phyloP scores from a whole-genome alignment of 208 protist species.

The Acanthamoeba sp. region DNA sequence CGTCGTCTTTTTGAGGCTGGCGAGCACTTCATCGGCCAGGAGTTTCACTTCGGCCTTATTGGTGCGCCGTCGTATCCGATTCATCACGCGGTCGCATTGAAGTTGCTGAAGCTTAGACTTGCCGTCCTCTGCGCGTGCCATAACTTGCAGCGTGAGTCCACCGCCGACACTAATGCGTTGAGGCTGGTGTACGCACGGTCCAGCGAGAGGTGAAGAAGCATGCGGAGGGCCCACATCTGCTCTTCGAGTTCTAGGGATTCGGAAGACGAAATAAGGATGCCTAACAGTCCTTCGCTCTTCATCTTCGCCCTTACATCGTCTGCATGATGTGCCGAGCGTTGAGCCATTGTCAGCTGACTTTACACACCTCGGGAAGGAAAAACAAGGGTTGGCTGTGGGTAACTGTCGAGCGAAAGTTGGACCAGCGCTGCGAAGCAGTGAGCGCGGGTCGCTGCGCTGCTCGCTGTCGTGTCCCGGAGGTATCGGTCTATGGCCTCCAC shows the following conservation, averaged over 20 bases:
- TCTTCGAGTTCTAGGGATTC: neutral
- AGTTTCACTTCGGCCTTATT: constrained; percentile 11
- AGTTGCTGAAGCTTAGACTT: neutral
- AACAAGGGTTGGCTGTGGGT: neutral
- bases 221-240: constrained; percentile 23
- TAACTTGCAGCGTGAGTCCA: too few species aligned
- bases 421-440: neutral
- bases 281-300: neutral
- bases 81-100: neutral
- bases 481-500: neutral
- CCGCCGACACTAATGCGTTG: too few species aligned
- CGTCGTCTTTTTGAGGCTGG: neutral
- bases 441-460: neutral
- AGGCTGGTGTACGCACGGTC: neutral
- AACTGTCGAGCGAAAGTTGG: neutral
- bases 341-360: neutral
- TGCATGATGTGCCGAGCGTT: neutral
- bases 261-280: neutral
- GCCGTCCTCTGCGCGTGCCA: neutral
- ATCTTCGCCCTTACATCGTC: neutral
- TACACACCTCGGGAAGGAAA: neutral
- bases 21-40: constrained; percentile 16
- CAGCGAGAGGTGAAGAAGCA: neutral
- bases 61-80: neutral
- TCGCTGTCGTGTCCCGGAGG: neutral